A percentile compares a stretch with the other conserved stretches of the same genome.
Conservation (phyloP, 208 protist genomes). For the Borovskyia barvae region DNA sequence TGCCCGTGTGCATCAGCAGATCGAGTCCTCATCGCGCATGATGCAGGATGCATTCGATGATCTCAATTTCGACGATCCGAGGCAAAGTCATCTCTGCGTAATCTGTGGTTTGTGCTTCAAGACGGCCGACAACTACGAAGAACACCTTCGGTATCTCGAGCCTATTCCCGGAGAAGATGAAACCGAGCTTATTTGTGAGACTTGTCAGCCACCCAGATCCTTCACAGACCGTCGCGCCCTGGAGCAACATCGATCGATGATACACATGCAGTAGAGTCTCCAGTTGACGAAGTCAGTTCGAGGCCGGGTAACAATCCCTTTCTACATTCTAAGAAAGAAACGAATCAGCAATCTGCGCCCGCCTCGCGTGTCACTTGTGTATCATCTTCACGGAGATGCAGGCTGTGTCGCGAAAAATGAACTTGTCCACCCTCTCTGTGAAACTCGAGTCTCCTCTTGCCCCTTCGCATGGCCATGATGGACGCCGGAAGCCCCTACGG, state of each 20-base stretch:
- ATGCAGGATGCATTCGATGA: background rate
- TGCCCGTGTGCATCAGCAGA: slow-evolving; percentile 31
- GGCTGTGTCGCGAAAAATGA: too few species aligned
- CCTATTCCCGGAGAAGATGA: slow-evolving; percentile 21
- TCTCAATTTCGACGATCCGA: background rate
- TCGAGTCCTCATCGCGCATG: background rate
- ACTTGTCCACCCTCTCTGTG: too few species aligned
- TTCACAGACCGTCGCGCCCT: slow-evolving; percentile 39
- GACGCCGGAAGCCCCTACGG: too few species aligned
- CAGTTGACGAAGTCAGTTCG: too few species aligned
- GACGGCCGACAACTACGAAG: slow-evolving; percentile 19
- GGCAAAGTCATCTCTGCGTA: slow-evolving; percentile 10
- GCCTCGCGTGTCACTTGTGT: too few species aligned
- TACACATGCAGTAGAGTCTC: too few species aligned
- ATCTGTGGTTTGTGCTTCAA: slow-evolving; percentile 37
- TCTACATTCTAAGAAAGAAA: too few species aligned
- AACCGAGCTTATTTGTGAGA: slow-evolving; percentile 7
- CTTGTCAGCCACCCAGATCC: slow-evolving; percentile 11
- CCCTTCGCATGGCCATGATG: too few species aligned
- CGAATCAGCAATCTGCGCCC: too few species aligned
- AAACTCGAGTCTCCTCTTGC: too few species aligned
- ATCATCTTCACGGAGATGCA: too few species aligned
- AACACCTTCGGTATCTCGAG: slow-evolving; percentile 38
- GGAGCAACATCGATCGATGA: slow-evolving; percentile 28
- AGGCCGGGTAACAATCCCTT: too few species aligned